Conservation (phyloP, 768 basidiomycete species). For the Suillus subluteus region DNA sequence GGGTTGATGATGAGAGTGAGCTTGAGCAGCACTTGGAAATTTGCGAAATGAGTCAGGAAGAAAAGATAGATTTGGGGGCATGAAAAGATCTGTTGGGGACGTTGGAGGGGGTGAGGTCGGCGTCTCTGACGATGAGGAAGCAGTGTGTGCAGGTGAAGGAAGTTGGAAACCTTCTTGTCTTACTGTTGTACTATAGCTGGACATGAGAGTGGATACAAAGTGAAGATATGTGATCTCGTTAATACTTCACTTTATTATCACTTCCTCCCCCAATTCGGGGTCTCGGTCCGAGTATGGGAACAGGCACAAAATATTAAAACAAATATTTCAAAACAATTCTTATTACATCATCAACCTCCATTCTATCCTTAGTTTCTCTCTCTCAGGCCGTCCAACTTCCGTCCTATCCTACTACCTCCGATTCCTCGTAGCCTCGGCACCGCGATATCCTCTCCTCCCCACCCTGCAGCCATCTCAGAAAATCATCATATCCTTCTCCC, state of each 20-base stretch:
- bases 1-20: slow-evolving; percentile 22
- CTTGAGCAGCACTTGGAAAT: slow-evolving; percentile 38
- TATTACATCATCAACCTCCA: slow-evolving; percentile 6
- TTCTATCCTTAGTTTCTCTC: neutral
- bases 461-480: neutral
- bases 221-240: neutral
- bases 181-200: slow-evolving; percentile 38
- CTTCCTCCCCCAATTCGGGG: slow-evolving; percentile 21
- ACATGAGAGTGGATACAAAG: slow-evolving; percentile 19
- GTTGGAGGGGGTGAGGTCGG: slow-evolving; percentile 32
- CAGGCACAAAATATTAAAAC: neutral
- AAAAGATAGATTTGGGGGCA: slow-evolving; percentile 48
- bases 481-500: neutral
- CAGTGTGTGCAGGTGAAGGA: slow-evolving; percentile 45
- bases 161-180: slow-evolving; percentile 78
- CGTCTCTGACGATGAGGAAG: slow-evolving; percentile 20
- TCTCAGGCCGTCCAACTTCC: slow-evolving; percentile 5
- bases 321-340: slow-evolving; percentile 1
- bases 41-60: slow-evolving; percentile 60
- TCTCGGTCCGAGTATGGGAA: slow-evolving; percentile 38
- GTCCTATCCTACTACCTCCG: slow-evolving; percentile 2
- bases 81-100: slow-evolving; percentile 42
- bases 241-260: slow-evolving; percentile 13
- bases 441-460: neutral
- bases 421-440: slow-evolving; percentile 8